These are phyloP conservation scores for Margaritispora aquatica DNA, from an alignment of 495 filamentous ascomycete species.

Conservation along the genomic window DNA sequence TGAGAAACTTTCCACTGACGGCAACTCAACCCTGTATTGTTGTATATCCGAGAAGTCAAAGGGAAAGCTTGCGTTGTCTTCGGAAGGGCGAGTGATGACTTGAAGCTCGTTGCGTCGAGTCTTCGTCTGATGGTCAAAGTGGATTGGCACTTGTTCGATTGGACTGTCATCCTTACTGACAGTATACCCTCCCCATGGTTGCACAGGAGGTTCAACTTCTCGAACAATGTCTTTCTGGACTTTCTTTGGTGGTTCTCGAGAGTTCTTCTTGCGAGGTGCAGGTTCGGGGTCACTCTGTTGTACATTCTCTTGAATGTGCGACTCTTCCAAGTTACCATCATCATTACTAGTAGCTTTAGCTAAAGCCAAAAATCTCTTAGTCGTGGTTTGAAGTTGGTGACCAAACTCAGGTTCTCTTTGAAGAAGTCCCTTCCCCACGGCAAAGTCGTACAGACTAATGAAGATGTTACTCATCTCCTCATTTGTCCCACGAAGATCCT, in stretches of 20 bases:
- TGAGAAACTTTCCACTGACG: conserved; percentile 16
- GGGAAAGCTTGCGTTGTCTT: conserved; percentile 26
- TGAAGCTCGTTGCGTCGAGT: conserved; percentile 16
- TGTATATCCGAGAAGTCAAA: conserved; percentile 24
- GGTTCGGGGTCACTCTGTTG: conserved; percentile 6
- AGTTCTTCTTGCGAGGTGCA: not conserved
- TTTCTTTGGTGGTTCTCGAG: conserved; percentile 5
- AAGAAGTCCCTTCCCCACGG: conserved; percentile 41
- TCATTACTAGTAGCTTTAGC: conserved; percentile 33
- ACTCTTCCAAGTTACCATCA: conserved; percentile 27
- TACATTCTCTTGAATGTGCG: conserved; percentile 3
- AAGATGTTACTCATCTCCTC: conserved; percentile 72
- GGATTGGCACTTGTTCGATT: conserved; percentile 10
- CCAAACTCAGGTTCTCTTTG: conserved; percentile 44
- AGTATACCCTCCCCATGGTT: conserved; percentile 11
- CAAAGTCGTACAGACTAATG: conserved; percentile 59
- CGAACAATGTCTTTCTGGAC: not conserved
- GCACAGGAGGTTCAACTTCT: not conserved
- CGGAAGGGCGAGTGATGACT: conserved; percentile 23
- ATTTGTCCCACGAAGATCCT: conserved; percentile 57
- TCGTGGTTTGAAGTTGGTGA: conserved; percentile 37
- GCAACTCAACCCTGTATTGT: conserved; percentile 20
- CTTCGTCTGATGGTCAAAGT: conserved; percentile 5
- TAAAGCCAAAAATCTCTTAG: conserved; percentile 37
- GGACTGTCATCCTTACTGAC: conserved; percentile 7